These are phyloP conservation scores for Daucus carota DNA, from an alignment of 129 eudicot species.

Conservation along the genomic window DNA sequence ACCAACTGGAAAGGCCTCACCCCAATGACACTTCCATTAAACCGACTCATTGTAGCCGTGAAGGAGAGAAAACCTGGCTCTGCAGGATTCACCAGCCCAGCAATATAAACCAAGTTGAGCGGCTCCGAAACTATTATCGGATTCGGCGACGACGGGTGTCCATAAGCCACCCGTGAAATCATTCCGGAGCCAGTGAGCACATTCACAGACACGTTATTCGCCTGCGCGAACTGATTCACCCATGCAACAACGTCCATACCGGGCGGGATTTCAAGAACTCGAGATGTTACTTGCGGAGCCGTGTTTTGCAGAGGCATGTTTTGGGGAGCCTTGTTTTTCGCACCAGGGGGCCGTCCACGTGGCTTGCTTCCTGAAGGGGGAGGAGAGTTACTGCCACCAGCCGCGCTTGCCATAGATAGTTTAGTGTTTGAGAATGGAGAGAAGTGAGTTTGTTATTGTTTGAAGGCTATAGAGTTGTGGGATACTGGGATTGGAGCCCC, in stretches of 20 bases:
- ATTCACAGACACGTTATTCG: background rate
- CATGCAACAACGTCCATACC: background rate
- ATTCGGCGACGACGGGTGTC: background rate
- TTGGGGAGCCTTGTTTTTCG: background rate
- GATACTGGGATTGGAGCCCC: too few relatives aligned
- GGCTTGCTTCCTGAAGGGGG: background rate
- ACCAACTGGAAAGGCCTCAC: background rate
- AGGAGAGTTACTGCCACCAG: background rate
- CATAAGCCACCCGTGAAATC: background rate
- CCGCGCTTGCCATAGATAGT: background rate
- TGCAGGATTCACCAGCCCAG: background rate
- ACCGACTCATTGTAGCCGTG: background rate
- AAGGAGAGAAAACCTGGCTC: background rate
- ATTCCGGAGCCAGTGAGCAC: background rate
- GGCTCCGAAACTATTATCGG: background rate
- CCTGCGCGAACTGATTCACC: background rate
- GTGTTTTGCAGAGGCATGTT: accelerated
- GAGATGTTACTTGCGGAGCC: background rate
- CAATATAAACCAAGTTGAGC: background rate
- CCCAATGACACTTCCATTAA: background rate
- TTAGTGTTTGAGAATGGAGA: background rate
- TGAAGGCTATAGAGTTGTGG: background rate
- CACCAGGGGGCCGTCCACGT: background rate
- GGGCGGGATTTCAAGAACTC: background rate
- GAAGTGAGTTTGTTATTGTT: background rate